These are phyloP conservation scores for Sphagnum tenellum DNA, from an alignment of 225 moss, liverwort and hornwort genomes.

Conservation along the genomic window DNA sequence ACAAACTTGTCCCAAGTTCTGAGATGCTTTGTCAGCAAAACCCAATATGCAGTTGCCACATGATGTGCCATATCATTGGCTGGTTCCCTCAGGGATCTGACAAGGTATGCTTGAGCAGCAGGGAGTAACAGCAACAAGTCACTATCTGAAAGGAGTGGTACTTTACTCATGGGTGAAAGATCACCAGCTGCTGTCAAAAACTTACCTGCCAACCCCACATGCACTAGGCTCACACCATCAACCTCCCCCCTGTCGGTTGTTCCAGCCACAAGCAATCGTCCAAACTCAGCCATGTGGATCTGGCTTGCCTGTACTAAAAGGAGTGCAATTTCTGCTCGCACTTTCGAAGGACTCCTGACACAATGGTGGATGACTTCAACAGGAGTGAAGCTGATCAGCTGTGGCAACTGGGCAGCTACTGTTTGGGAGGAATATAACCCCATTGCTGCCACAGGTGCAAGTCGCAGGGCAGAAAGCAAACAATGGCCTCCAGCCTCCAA, in stretches of 20 bases:
- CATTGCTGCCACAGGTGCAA: slow-evolving; percentile 20
- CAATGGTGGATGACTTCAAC: slow-evolving; percentile 63
- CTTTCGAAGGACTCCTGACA: slow-evolving; percentile 50
- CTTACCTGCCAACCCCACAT: slow-evolving; percentile 24
- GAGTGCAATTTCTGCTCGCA: slow-evolving; percentile 49
- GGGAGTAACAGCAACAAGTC: slow-evolving; percentile 59
- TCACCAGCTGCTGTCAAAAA: slow-evolving; percentile 17
- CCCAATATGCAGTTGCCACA: slow-evolving; percentile 53
- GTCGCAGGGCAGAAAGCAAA: slow-evolving; percentile 58
- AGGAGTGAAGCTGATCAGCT: slow-evolving; percentile 48
- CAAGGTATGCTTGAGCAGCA: slow-evolving; percentile 50
- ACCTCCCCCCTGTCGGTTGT: slow-evolving; percentile 17
- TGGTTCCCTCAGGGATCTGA: slow-evolving; percentile 20
- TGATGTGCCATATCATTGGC: slow-evolving; percentile 21
- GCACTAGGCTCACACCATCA: slow-evolving; percentile 7
- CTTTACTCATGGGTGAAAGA: slow-evolving; percentile 2
- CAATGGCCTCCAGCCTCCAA: slow-evolving; percentile 63
- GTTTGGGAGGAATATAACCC: slow-evolving; percentile 3
- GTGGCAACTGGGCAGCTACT: slow-evolving; percentile 23
- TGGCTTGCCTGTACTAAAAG: slow-evolving; percentile 51
- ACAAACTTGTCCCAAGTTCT: slow-evolving; percentile 63
- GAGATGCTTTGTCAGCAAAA: slow-evolving; percentile 34
- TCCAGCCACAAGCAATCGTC: slow-evolving; percentile 37
- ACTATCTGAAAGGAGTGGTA: slow-evolving; percentile 32
- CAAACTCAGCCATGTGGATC: slow-evolving; percentile 51